Percentiles rank a stretch among this genome's conserved stretches.
Conservation (phyloP, 2,329 filamentous ascomycete genomes). For the Juglanconis oblonga region DNA sequence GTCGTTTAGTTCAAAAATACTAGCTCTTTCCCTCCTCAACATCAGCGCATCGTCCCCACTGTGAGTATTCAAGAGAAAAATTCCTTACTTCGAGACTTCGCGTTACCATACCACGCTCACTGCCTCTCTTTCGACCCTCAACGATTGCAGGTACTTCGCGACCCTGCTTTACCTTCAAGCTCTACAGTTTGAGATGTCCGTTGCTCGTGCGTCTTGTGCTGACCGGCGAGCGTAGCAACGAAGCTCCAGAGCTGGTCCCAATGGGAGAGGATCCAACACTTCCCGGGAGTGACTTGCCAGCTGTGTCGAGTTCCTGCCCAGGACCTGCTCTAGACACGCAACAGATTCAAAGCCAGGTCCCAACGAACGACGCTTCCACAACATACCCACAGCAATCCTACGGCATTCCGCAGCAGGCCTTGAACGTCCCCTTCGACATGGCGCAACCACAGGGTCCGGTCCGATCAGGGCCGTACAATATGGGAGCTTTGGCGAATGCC, state of each 20-base stretch:
- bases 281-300: slow-evolving; percentile 28
- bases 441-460: slow-evolving; percentile 28
- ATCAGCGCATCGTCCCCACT: slow-evolving; percentile 4
- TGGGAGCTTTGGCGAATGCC: slow-evolving; percentile 42
- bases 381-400: slow-evolving; percentile 30
- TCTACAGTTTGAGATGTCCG: not conserved
- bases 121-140: not conserved
- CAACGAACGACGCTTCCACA: slow-evolving; percentile 21
- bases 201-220: slow-evolving; percentile 2
- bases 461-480: slow-evolving; percentile 41
- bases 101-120: not conserved
- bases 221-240: slow-evolving; percentile 4
- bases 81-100: not conserved
- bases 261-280: slow-evolving; percentile 26
- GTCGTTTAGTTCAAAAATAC: slow-evolving; percentile 13
- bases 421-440: slow-evolving; percentile 42
- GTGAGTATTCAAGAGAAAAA: not conserved
- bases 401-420: slow-evolving; percentile 35
- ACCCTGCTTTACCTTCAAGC: not conserved
- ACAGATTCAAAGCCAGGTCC: slow-evolving; percentile 19
- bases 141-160: slow-evolving; percentile 1
- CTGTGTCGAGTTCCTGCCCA: slow-evolving; percentile 19
- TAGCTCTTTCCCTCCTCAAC: slow-evolving; percentile 4
- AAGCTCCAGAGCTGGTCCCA: not conserved
- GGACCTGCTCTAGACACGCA: slow-evolving; percentile 23